phyloP scores from a whole-genome alignment of 202 grass and related monocot species.

The Carex sylvatica region DNA sequence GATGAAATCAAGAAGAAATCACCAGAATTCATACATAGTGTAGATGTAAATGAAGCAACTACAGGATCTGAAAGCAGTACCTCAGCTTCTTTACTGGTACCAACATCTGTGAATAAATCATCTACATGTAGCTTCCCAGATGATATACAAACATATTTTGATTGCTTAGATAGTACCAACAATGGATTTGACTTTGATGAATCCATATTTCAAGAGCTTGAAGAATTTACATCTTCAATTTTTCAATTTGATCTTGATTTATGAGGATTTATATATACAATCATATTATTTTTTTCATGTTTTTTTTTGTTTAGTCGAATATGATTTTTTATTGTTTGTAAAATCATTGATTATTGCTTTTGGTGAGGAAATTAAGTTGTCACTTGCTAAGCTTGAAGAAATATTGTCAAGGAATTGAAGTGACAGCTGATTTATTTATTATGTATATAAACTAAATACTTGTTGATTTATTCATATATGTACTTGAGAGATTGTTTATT shows the following conservation, averaged over 20 bases:
- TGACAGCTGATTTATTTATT: neutral
- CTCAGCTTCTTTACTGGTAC: conserved; percentile 21
- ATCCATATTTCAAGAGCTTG: conserved; percentile 68
- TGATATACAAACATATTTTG: conserved; percentile 86
- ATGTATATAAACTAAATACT: conserved; percentile 5
- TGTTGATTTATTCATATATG: neutral
- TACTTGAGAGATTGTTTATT: neutral
- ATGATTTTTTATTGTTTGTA: neutral
- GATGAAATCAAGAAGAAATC: conserved; percentile 28
- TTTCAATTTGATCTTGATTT: conserved; percentile 70
- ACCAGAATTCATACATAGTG: conserved; percentile 75
- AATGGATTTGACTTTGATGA: conserved; percentile 43
- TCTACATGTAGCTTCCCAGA: conserved; percentile 71
- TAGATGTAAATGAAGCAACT: conserved; percentile 34
- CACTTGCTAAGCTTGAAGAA: neutral
- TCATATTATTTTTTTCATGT: neutral
- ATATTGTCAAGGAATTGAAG: neutral
- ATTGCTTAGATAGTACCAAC: conserved; percentile 40
- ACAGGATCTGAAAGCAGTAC: conserved; percentile 32
- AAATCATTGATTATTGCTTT: conserved; percentile 36
- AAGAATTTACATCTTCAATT: conserved; percentile 47
- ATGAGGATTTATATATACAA: conserved; percentile 22
- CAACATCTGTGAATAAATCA: conserved; percentile 19
- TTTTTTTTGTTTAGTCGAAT: neutral
- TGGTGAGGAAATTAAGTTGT: conserved; percentile 23